Base-by-base conservation (phyloP, 2,329 filamentous ascomycete genomes). In the Diaporthe ilicicola region DNA sequence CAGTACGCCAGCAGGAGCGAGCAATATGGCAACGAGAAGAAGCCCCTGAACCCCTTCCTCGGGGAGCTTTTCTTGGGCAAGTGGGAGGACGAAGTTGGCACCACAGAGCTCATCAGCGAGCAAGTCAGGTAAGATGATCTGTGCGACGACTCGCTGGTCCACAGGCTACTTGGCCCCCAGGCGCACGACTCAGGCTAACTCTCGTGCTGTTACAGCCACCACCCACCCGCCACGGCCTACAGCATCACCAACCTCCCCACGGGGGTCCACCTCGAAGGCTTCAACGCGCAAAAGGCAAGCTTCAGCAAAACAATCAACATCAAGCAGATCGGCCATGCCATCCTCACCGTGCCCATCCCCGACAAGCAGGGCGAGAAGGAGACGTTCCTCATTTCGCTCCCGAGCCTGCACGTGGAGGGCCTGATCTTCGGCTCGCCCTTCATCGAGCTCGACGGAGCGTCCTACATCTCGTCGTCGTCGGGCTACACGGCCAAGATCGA, bases 261-360 rank as follows among this genome's bases (percentile, higher is more conserved):
- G 73, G 94, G 94, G 71, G 90, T 98, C 62, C 86, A 87, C 78
- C 84, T 92, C n/a, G 86, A 92, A 84, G 95, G 95, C 67, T 98
- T 97, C 84, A 98, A 98, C 78, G 95, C 93, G 19, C 96, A 98
- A 80, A 98, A 97, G 82, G 95, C 95, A 4, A 97, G 94, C 19
- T 98, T 99, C 82, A 93, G 93, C 73, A 92, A 92, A 76, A 97
- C 95, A 54, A 98, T 98, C 81, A 93, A 95, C 78, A 92, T 99
- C 79, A 97, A 97, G 87, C 94, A 97, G 84, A 92, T 97, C 76
- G 95, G 95, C 44, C 95, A 98, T 79, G 95, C 95, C 50, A 85
- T 97, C 42, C 87, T 95, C 74, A 93, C 93, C 62, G 84, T 98
- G 71, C 92, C 93, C 13, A 76, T 83, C 37, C 82, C 82, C 32